Base-by-base conservation (phyloP, 495 filamentous ascomycete genomes). In the Hypoxylon intermedium region DNA sequence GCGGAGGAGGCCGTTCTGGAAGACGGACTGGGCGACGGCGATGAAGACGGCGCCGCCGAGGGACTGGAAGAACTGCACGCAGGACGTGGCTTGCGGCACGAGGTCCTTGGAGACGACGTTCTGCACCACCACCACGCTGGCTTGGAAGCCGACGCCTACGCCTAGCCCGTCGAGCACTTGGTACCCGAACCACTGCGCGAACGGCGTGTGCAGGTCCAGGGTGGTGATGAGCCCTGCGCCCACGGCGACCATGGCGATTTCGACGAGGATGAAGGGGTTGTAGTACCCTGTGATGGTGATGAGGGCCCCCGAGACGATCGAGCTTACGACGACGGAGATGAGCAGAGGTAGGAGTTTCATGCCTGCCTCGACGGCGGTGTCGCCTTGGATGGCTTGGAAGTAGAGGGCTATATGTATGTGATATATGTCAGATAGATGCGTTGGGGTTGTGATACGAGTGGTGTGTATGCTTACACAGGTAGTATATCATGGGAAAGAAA, bases 361-460 rank as follows among this genome's bases (percentile, higher is more conserved):
- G 26, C 92, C 93, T 1, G 90, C 92, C 41, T 85, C 75, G 12
- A 87, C 83, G 15, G 92, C 89, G 0, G 78, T 78, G 24, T 82
- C 84, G 38, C 82, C 83, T 64, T 92, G 87, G 75, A 96, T 86
- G 15, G 89, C 89, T 67, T 97, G 93, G 79, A 97, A 96, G 84
- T 89, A 97, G 48, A 94, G 85, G 0, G 93, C 75, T 77, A 55
- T 1, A 5, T 2, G 13, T 1, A 20, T 38, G 1, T 42, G 16
- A 23, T 21, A 30, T 43, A 31, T 1, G 24, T 38, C 0, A 34
- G 16, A 23, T 21, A 30, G 43, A 31, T 16, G 4, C 23, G 16
- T 20, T 11, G 5, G 6, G 9, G 31, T 2, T 11, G 19, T 9
- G 9, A 18, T 13, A 15, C 19, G 15, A 23, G 3, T 33, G 13